Evolutionary conservation across 148 eudicot species (phyloP), one percentile per base, ranked within the genome.

Genomic region (Cornus kousa): DNA sequence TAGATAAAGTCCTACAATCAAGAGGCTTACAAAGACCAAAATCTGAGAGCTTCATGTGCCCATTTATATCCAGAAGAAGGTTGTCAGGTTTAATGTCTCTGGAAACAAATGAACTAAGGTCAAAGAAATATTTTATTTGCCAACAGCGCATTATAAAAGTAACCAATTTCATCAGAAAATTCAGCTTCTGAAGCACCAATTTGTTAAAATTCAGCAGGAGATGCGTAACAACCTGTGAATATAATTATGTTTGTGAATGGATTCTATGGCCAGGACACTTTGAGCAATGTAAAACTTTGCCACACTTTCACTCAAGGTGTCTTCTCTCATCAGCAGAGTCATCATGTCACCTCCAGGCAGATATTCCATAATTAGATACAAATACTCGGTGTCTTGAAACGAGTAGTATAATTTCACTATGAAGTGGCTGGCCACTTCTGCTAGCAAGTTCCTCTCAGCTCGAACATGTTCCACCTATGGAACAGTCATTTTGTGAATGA

Each of bases 81-180:
- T 94, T 94, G 85, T 94, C 98, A 62, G 98, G 98, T 86, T 94
- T 94, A 67, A 94, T 94, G 88, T 94, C 98, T 83, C 98, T 94
- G 85, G 71, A 82, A 77, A 70, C 46, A 80, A 82, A 82, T 65
- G 66, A 31, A 70, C 3, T 24, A 48, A 48, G 48, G 68, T 66
- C 31, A 70, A 79, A 17, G 33, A 55, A 31, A 77, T 48, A 23
- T 74, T 39, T 74, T 43, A 77, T 72, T 65, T 71, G 73, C 67
- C 35, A 53, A 73, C 20, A 24, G 40, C 60, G 50, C 33, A 32
- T 23, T 40, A 74, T 22, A 80, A 39, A 48, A 55, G 20, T 32
- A 50, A 66, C 43, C 17, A 11, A 46, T n/a, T 37, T 43, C n/a
- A 73, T 68, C 22, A 68, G 59, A 73, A 16, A 77, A 68, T 28